Evolutionary conservation across 495 filamentous ascomycete genomes (phyloP), one percentile per base, ranked within the genome.

Genomic region (Staphylotrichum longicolle): DNA sequence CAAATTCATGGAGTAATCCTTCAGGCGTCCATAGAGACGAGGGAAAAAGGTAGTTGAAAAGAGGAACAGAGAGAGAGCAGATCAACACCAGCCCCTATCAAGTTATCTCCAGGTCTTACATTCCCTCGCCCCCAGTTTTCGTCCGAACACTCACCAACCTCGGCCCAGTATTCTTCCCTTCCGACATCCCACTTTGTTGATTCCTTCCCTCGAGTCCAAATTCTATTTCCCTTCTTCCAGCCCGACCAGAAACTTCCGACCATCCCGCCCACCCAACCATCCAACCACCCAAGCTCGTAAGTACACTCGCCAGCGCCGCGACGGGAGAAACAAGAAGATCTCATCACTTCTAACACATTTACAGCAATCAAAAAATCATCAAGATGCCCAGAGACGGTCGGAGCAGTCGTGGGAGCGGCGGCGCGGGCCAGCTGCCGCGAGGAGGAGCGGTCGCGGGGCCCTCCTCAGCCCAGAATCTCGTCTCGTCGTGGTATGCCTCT

Each of bases 321-420:
- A 12, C 44, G 1, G 15, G 8, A 6, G 11, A 32, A 47, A 7
- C 42, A 8, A 2, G 14, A 27, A 12, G 10, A 11, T 12, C 32
- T 4, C 44, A 48, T 55, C 44, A 34, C 15, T 20, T 34, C 44
- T 55, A 34, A 40, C 37, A 20, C 40, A 15, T 6, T 7, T 11
- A 44, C n/a, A 55, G 40, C 9, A 44, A 42, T 11, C 10, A 56
- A 48, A 48, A 47, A 48, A 48, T 27, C 12, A 33, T 4, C 47
- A 58, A 58, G 47, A 58, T 58, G 57, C 10, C 57, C 27, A 58
- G 46, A 3, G 20, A 27, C 20, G 35, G 8, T 7, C 3, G 39
- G 20, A 2, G n/a, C 12, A 39, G 20, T 14, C 33, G 15, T 12
- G 5, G 3, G 11, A 42, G 8, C n/a, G 30, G 30, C 14, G 8